A percentile compares a stretch with the other conserved stretches of the same genome.
phyloP scores from a whole-genome alignment of 169 alveolate genomes.

The Pseudocohnilembus persalinus region DNA sequence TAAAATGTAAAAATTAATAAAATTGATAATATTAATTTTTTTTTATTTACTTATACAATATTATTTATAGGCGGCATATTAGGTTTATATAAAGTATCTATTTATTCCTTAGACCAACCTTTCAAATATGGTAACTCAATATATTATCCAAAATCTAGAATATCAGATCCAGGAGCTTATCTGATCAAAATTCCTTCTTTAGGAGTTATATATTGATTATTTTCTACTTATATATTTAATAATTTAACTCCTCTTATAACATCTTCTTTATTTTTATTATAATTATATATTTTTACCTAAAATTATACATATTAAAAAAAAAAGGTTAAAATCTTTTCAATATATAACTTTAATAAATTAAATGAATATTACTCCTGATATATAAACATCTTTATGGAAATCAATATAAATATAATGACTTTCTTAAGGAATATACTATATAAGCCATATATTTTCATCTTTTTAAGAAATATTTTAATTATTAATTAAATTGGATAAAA shows the following conservation, averaged over 20 bases:
- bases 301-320: too few species aligned
- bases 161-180: conserved; percentile 66
- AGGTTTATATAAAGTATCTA: conserved; percentile 1
- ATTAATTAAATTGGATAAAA: conserved; percentile 63
- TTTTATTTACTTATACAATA: neutral
- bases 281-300: conserved; percentile 53
- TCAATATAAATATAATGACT: conserved; percentile 45
- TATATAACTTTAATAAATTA: too few species aligned
- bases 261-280: conserved; percentile 66
- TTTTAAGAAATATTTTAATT: conserved; percentile 47
- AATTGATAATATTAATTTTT: neutral
- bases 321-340: neutral
- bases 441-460: conserved; percentile 75
- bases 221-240: conserved; percentile 51
- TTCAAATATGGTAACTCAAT: conserved; percentile 54
- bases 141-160: conserved; percentile 56
- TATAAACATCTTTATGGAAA: conserved; percentile 27
- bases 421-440: conserved; percentile 59
- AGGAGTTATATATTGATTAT: conserved; percentile 45
- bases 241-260: conserved; percentile 66
- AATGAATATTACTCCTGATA: conserved; percentile 52
- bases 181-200: conserved; percentile 49
- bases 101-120: conserved; percentile 42
- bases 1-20: neutral
- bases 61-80: neutral